Evolutionary conservation across 805 yeast species (phyloP).

Genomic region (Scheffersomyces coipomensis): DNA sequence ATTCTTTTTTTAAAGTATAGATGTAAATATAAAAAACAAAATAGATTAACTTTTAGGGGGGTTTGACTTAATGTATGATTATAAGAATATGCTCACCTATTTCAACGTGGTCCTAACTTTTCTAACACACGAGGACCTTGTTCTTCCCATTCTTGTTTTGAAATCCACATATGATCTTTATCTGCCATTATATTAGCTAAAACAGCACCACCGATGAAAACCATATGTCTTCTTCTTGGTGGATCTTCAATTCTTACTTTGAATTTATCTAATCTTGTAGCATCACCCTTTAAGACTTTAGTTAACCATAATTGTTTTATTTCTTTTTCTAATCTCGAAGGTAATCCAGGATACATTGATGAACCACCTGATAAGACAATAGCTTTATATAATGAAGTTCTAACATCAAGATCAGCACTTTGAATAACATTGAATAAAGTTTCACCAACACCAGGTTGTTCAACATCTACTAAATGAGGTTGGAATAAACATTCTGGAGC

Average conservation of each 20-base stretch:
- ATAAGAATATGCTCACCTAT: no score
- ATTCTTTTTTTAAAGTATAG: no score
- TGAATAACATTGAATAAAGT: conserved; percentile 88
- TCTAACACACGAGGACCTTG: conserved; percentile 82
- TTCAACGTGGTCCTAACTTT: conserved; percentile 88
- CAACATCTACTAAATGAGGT: conserved; percentile 91
- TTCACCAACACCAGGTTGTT: conserved; percentile 97
- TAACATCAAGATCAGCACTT: conserved; percentile 90
- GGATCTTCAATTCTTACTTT: conserved; percentile 98
- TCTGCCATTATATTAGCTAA: conserved; percentile 97
- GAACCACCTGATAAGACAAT: conserved; percentile 97
- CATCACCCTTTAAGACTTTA: conserved; percentile 81
- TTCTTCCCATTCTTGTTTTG: conserved; percentile 97
- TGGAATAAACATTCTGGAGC: conserved; percentile 98
- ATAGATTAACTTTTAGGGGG: no score
- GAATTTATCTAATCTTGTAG: conserved; percentile 82
- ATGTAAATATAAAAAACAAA: no score
- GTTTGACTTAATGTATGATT: no score
- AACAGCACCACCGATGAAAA: conserved; percentile 97
- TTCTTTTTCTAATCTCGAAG: conserved; percentile 92
- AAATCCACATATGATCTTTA: conserved; percentile 97
- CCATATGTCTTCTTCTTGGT: conserved; percentile 98
- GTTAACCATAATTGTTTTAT: conserved; percentile 95
- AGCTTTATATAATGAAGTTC: conserved; percentile 85
- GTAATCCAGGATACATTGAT: conserved; percentile 97